Base-by-base conservation (phyloP, 768 basidiomycete genomes). In the Lactarius deliciosus region DNA sequence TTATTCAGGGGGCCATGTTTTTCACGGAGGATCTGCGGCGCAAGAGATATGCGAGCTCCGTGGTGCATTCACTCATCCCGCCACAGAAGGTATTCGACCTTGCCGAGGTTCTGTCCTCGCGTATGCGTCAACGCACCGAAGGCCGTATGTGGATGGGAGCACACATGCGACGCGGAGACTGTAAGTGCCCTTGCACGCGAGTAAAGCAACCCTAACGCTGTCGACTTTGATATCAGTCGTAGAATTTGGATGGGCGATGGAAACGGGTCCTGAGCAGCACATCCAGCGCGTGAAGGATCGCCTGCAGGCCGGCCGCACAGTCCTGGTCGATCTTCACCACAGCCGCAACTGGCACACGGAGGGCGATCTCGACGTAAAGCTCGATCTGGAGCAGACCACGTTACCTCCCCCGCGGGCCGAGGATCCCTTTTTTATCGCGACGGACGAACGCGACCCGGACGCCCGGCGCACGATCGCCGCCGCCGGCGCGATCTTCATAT, bases 161-260 rank as follows among this genome's bases (percentile, higher is more conserved):
- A 7, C 79, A 80, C 59, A 81, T 81, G 79, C 79, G 79, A 28
- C 77, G 79, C 28, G 79, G 79, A 60, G 80, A 80, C 57, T 80
- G 79, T 80, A 57, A 74, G 77, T 70, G 10, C n/a, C 55, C 38
- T 9, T 3, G 1, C 50, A 53, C 50, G 22, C 25, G 13, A 18
- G 6, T 38, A 25, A 13, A 69, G n/a, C 25, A 66, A n/a, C 7
- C 60, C 36, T 53, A 25, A 53, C 50, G 30, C 16, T 22, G 47
- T 61, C 70, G 64, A 61, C 0, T 25, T 25, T 16, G 10, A 50
- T 41, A 41, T 18, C 62, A 74, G 77, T 77, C 28, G 72, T 78
- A 41, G 71, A 73, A 13, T 64, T 74, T 38, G 66, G 70, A 36
- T 81, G 78, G 78, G 75, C 30, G 36, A 78, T 80, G 79, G 75